Conservation (phyloP, 192 early-diverging fungal genomes). For the Coemansia sp. region DNA sequence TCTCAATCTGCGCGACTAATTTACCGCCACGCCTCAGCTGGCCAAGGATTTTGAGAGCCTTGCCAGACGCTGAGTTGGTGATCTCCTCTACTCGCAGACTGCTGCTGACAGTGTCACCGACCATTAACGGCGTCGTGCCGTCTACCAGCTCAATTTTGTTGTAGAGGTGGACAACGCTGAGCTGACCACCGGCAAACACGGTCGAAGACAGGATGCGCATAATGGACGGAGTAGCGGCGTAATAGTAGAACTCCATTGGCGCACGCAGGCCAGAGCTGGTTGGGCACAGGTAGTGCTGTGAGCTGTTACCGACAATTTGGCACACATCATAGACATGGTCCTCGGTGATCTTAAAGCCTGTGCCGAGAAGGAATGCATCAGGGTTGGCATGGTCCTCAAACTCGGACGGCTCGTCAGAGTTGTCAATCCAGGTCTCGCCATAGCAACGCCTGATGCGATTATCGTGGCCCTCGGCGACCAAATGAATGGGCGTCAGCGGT, state of each 20-base stretch:
- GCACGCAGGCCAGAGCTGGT: conserved; percentile 56
- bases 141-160: conserved; percentile 75
- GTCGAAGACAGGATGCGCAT: conserved; percentile 78
- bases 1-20: conserved; percentile 67
- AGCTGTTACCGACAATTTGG: conserved; percentile 65
- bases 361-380: background rate
- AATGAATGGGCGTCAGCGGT: conserved; percentile 7
- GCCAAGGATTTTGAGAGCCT: conserved; percentile 55
- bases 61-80: conserved; percentile 76
- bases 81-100: conserved; percentile 69
- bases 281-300: conserved; percentile 52
- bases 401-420: background rate
- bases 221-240: conserved; percentile 71
- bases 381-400: background rate
- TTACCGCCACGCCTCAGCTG: conserved; percentile 41
- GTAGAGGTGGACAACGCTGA: conserved; percentile 81
- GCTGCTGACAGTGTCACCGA: conserved; percentile 72
- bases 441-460: background rate
- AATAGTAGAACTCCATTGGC: conserved; percentile 89
- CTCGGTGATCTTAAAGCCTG: conserved; percentile 48
- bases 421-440: background rate
- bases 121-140: conserved; percentile 56
- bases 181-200: conserved; percentile 80
- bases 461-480: background rate
- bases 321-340: conserved; percentile 83